Evolutionary conservation across 2,329 filamentous ascomycete genomes (phyloP).

Genomic region (Penicillium corylophilum): DNA sequence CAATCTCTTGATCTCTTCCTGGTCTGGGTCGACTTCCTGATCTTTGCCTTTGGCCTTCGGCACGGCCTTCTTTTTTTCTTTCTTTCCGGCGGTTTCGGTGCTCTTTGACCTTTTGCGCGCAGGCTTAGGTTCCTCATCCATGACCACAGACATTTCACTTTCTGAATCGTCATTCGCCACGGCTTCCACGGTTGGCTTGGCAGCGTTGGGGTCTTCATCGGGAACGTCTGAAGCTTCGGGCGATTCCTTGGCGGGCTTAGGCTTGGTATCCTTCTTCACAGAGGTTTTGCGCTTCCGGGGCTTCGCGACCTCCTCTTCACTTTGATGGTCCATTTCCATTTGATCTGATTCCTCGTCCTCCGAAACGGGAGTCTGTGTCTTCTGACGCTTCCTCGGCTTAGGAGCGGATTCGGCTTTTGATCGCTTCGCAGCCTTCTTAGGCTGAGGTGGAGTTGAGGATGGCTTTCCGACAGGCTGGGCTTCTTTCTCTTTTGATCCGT

Average conservation of each 20-base stretch:
- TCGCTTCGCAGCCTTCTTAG: conserved; percentile 30
- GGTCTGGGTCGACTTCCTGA: conserved; percentile 58
- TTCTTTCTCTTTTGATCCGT: conserved; percentile 14
- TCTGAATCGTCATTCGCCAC: conserved; percentile 56
- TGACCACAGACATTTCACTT: conserved; percentile 70
- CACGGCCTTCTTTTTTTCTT: conserved; percentile 32
- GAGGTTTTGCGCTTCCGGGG: conserved; percentile 17
- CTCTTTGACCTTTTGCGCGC: conserved; percentile 52
- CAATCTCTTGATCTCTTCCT: conserved; percentile 81
- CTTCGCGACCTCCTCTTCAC: conserved; percentile 24
- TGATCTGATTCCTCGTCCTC: conserved; percentile 16
- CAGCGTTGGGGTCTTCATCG: conserved; percentile 14
- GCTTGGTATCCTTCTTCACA: conserved; percentile 9
- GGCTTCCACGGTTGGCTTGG: conserved; percentile 29
- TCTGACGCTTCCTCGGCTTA: conserved; percentile 36
- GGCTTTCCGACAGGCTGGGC: conserved; percentile 9
- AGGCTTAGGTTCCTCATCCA: conserved; percentile 69
- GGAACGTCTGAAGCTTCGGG: conserved; percentile 13
- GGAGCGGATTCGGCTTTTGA: conserved; percentile 21
- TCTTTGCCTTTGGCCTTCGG: conserved; percentile 46
- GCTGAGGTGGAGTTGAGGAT: conserved; percentile 16
- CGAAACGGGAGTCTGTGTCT: conserved; percentile 30
- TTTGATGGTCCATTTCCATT: conserved; percentile 17
- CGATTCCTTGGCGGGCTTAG: conserved; percentile 5
- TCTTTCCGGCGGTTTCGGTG: conserved; percentile 25